phyloP scores from a whole-genome alignment of 1,139 yeast species.

The Pichia kudriavzevii region DNA sequence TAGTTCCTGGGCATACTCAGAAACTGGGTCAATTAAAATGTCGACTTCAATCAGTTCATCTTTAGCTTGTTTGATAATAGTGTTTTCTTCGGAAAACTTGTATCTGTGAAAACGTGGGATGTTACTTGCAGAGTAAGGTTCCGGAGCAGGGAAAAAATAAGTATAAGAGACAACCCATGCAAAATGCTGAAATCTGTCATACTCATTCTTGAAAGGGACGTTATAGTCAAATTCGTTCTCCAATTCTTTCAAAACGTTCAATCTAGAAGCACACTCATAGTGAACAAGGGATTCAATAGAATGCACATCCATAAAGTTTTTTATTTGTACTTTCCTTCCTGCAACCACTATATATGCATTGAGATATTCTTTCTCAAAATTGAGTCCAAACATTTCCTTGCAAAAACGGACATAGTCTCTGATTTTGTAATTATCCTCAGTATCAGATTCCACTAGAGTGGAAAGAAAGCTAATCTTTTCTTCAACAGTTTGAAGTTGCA shows the following conservation, averaged over 20 bases:
- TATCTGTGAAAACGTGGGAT: conserved; percentile 30
- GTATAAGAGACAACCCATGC: conserved; percentile 39
- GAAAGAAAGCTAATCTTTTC: conserved; percentile 3
- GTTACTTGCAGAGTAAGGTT: conserved; percentile 22
- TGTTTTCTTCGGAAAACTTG: conserved; percentile 5
- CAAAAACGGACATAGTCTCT: conserved; percentile 4
- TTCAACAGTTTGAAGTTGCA: conserved; percentile 3
- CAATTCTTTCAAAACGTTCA: conserved; percentile 17
- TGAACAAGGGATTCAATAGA: conserved; percentile 21
- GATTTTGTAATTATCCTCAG: conserved; percentile 7
- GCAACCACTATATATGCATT: conserved; percentile 18
- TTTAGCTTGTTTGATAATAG: conserved; percentile 8
- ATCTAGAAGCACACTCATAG: conserved; percentile 23
- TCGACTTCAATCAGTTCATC: conserved; percentile 38
- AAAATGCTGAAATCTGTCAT: conserved; percentile 45
- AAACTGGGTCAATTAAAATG: conserved; percentile 64
- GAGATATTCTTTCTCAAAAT: conserved; percentile 3
- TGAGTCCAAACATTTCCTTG: conserved; percentile 9
- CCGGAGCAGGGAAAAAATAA: conserved; percentile 35
- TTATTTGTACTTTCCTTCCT: conserved; percentile 23
- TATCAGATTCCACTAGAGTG: neutral
- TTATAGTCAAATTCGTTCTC: conserved; percentile 7
- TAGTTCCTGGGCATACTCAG: conserved; percentile 59
- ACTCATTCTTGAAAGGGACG: conserved; percentile 16
- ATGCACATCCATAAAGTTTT: conserved; percentile 1